phyloP scores from a whole-genome alignment of 768 basidiomycete species.

The Trametes cingulata region DNA sequence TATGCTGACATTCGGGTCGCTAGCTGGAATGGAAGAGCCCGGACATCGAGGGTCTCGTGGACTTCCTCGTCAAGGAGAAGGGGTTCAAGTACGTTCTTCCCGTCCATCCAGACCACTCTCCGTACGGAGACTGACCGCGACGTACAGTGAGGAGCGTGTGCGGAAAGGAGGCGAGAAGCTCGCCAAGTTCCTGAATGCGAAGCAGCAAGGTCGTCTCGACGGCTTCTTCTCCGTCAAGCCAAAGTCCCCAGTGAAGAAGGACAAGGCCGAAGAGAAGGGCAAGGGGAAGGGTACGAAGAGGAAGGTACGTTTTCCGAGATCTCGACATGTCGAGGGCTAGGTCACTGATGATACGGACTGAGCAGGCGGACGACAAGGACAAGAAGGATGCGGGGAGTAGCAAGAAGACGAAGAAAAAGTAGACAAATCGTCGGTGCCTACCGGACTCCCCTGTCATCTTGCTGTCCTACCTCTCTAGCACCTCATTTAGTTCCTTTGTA shows the following conservation, averaged over 20 bases:
- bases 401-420: slow-evolving; percentile 49
- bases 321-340: neutral
- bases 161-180: slow-evolving; percentile 95
- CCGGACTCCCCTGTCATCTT: neutral
- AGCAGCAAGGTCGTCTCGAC: slow-evolving; percentile 96
- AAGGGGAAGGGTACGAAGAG: slow-evolving; percentile 44
- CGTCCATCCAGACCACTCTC: neutral
- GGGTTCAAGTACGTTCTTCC: slow-evolving; percentile 83
- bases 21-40: slow-evolving; percentile 95
- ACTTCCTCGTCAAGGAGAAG: slow-evolving; percentile 92
- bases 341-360: neutral
- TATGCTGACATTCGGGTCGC: neutral
- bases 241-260: slow-evolving; percentile 53
- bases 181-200: slow-evolving; percentile 78
- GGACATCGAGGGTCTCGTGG: slow-evolving; percentile 88
- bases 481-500: slow-evolving; percentile 3
- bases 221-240: slow-evolving; percentile 87
- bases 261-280: slow-evolving; percentile 38
- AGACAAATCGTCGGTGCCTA: neutral
- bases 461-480: slow-evolving; percentile 1
- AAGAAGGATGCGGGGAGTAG: slow-evolving; percentile 32
- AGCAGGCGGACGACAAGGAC: slow-evolving; percentile 35
- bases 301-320: no score
- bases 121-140: neutral
- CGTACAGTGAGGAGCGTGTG: slow-evolving; percentile 87